Conservation (phyloP, 257 asterid species). For the Fraxinus pennsylvanica region DNA sequence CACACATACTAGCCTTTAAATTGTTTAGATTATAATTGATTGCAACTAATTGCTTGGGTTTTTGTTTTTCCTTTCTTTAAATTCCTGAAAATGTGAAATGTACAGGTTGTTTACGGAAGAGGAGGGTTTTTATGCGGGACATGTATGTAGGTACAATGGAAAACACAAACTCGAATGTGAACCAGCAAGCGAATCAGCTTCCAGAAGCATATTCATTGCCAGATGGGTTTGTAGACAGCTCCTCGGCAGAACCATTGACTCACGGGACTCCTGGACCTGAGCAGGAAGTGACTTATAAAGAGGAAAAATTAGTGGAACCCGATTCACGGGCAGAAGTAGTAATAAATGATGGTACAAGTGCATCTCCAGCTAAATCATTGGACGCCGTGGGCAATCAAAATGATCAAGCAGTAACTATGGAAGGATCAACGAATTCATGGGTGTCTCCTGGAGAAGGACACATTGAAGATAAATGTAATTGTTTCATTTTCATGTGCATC, state of each 20-base stretch:
- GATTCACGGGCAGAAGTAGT: constrained; percentile 46
- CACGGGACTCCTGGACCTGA: constrained; percentile 25
- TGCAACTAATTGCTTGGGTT: background rate
- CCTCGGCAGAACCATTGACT: constrained; percentile 38
- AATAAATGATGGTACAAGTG: constrained; percentile 35
- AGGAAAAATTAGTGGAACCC: constrained; percentile 64
- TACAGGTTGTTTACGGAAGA: background rate
- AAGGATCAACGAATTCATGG: constrained; percentile 12
- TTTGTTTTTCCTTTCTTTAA: background rate
- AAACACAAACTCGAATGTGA: constrained; percentile 34
- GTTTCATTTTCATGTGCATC: background rate
- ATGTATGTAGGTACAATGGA: constrained; percentile 56
- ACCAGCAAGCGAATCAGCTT: constrained; percentile 64
- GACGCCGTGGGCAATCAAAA: constrained; percentile 34
- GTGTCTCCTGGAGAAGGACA: constrained; percentile 31
- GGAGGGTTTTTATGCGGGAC: background rate
- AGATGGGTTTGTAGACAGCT: constrained; percentile 88
- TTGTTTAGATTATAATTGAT: background rate
- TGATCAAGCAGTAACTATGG: constrained; percentile 25
- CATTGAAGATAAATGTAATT: constrained; percentile 36
- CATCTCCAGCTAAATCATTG: constrained; percentile 19
- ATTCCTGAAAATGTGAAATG: background rate
- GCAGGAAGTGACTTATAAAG: constrained; percentile 52
- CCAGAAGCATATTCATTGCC: constrained; percentile 91
- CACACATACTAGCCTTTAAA: background rate